Percentiles rank a stretch among this genome's conserved stretches.
phyloP scores from a whole-genome alignment of 495 filamentous ascomycete genomes.

The Hypoxylon lienhwacheense region DNA sequence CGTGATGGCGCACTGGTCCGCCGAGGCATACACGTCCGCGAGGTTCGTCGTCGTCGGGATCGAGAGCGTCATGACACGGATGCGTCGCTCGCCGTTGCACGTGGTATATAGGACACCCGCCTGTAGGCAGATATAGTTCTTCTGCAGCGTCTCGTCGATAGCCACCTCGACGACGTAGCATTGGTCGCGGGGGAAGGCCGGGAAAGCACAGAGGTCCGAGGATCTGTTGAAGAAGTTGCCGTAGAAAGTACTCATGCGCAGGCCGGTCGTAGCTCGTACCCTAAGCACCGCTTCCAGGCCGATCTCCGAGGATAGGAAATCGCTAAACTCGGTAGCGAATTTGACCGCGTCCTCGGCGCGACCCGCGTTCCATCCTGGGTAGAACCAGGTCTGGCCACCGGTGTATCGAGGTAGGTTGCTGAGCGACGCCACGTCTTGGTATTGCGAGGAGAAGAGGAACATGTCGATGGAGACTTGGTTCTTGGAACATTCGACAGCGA shows the following conservation, averaged over 20 bases:
- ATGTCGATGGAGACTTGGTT: conserved; percentile 98
- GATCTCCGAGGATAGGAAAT: conserved; percentile 93
- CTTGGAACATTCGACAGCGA: conserved; percentile 98
- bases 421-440: conserved; percentile 94
- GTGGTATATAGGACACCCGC: conserved; percentile 97
- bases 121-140: conserved; percentile 92
- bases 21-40: conserved; percentile 90
- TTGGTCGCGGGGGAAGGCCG: conserved; percentile 95
- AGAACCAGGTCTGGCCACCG: conserved; percentile 97
- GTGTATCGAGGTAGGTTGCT: conserved; percentile 95
- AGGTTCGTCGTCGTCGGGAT: conserved; percentile 89
- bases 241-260: conserved; percentile 97
- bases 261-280: conserved; percentile 89
- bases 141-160: conserved; percentile 92
- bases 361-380: conserved; percentile 95
- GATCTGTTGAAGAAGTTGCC: conserved; percentile 99
- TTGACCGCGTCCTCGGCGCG: conserved; percentile 94
- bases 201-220: conserved; percentile 96
- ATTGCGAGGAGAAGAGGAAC: conserved; percentile 97
- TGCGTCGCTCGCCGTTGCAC: conserved; percentile 94
- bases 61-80: conserved; percentile 90
- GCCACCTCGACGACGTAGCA: conserved; percentile 99
- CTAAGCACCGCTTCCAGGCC: conserved; percentile 94
- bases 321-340: conserved; percentile 94
- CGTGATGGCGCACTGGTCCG: conserved; percentile 89